These are phyloP conservation scores for Arbutus unedo DNA, from an alignment of 148 eudicot species.

Conservation along the genomic window DNA sequence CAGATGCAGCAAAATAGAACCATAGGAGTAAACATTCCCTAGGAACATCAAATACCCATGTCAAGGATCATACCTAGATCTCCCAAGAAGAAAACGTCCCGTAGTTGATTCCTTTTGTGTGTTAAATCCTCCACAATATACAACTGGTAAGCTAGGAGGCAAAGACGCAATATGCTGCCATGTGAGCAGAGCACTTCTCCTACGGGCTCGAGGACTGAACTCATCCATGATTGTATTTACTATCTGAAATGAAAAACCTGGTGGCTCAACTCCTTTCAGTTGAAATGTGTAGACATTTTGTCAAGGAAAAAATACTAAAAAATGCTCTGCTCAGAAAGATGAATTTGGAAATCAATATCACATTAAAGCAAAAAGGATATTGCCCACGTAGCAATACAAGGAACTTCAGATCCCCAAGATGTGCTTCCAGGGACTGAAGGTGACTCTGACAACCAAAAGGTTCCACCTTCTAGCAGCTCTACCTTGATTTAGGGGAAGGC, in stretches of 20 bases:
- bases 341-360: neutral
- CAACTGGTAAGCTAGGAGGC: constrained; percentile 92
- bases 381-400: constrained; percentile 93
- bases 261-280: constrained; percentile 91
- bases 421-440: constrained; percentile 96
- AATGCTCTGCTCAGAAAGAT: neutral
- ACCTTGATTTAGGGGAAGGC: constrained; percentile 43
- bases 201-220: constrained; percentile 87
- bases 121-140: constrained; percentile 96
- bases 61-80: constrained; percentile 64
- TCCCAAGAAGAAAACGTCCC: constrained; percentile 97
- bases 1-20: neutral
- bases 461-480: constrained; percentile 94
- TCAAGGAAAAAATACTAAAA: constrained; percentile 50
- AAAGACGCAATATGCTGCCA: constrained; percentile 99
- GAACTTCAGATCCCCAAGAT: constrained; percentile 88
- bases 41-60: neutral
- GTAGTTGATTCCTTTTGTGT: constrained; percentile 97
- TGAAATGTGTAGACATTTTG: constrained; percentile 80
- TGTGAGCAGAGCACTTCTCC: constrained; percentile 92
- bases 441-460: constrained; percentile 96
- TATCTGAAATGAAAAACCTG: constrained; percentile 94
- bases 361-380: constrained; percentile 63
- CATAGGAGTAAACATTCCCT: neutral
- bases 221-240: constrained; percentile 97